Evolutionary conservation across 2,329 filamentous ascomycete genomes (phyloP).

Genomic region (Neofusicoccum ribis): DNA sequence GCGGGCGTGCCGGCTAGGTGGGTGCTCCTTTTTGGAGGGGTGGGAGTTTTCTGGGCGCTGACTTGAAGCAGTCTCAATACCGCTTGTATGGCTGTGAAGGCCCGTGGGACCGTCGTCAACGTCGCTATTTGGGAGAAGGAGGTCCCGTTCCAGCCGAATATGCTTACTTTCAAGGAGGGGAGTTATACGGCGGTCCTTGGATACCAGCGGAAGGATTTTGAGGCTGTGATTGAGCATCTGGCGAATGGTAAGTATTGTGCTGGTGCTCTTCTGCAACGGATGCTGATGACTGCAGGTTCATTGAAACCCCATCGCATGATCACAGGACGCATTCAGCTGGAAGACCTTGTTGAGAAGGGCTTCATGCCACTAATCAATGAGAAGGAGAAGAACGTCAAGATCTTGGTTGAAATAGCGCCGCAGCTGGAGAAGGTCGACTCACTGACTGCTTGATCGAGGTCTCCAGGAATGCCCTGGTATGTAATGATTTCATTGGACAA

Average conservation of each 20-base stretch:
- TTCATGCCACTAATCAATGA: conserved; percentile 59
- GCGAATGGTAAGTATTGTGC: conserved; percentile 28
- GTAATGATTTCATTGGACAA: background rate
- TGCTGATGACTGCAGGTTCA: conserved; percentile 36
- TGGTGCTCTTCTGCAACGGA: background rate
- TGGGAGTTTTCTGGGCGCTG: background rate
- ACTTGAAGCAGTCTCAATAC: conserved; percentile 29
- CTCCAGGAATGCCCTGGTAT: background rate
- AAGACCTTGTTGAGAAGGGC: conserved; percentile 58
- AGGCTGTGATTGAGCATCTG: conserved; percentile 58
- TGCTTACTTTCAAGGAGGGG: conserved; percentile 55
- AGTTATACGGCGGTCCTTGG: conserved; percentile 52
- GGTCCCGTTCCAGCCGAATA: conserved; percentile 55
- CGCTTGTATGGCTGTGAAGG: conserved; percentile 51
- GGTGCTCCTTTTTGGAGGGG: conserved; percentile 19
- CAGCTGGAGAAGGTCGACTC: conserved; percentile 14
- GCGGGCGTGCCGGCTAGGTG: conserved; percentile 56
- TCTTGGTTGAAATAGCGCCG: conserved; percentile 53
- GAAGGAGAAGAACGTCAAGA: conserved; percentile 64
- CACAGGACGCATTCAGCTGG: conserved; percentile 57
- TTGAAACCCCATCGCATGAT: conserved; percentile 61
- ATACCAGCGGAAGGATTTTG: conserved; percentile 56
- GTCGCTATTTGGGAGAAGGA: conserved; percentile 65
- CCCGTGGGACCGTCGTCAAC: conserved; percentile 61
- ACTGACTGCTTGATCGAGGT: background rate